phyloP scores from a whole-genome alignment of 306 rosid genomes.

The Quercus cerris region DNA sequence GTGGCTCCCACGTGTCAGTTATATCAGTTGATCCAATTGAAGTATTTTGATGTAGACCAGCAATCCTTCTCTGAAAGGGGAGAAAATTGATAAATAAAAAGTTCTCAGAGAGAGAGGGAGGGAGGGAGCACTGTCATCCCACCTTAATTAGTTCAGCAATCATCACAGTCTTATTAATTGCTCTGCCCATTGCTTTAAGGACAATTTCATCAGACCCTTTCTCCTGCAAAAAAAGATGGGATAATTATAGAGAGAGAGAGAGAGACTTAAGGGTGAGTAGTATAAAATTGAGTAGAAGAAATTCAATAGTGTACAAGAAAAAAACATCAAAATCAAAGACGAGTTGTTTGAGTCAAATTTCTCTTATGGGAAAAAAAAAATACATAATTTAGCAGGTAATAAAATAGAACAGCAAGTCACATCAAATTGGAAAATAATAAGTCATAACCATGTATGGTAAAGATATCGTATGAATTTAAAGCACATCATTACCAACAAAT shows the following conservation, averaged over 20 bases:
- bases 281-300: neutral
- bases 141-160: constrained; percentile 75
- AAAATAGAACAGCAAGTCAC: neutral
- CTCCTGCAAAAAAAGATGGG: constrained; percentile 26
- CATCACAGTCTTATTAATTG: constrained; percentile 54
- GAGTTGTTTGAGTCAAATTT: neutral
- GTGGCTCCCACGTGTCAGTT: constrained; percentile 85
- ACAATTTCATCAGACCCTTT: constrained; percentile 43
- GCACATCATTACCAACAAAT: neutral
- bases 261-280: neutral
- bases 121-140: constrained; percentile 16
- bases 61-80: constrained; percentile 76
- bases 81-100: constrained; percentile 19
- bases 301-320: neutral
- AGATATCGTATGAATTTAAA: neutral
- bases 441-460: neutral
- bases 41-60: constrained; percentile 74
- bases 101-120: neutral
- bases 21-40: constrained; percentile 79
- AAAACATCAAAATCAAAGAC: neutral
- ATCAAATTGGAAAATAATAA: neutral
- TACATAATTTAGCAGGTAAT: neutral
- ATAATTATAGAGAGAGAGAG: neutral
- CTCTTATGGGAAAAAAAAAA: neutral
- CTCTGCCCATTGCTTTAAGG: constrained; percentile 58